Conservation (phyloP, 1,284 basidiomycete species). For the Lignosus rhinocerotis region DNA sequence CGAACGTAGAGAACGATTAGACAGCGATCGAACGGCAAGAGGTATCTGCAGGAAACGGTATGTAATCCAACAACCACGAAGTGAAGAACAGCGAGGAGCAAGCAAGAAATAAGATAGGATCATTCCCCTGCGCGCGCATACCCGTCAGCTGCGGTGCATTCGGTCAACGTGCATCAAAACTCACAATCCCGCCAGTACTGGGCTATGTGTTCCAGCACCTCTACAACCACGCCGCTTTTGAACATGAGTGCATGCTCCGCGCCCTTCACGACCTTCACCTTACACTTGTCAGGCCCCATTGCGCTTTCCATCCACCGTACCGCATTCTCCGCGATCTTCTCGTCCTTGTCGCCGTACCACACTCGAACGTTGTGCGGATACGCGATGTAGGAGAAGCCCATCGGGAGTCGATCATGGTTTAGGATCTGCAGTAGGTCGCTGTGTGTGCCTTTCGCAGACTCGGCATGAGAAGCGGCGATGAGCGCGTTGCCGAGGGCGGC, state of each 20-base stretch:
- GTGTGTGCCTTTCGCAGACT: conserved; percentile 89
- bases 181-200: conserved; percentile 55
- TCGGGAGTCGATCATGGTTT: conserved; percentile 81
- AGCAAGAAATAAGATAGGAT: conserved; percentile 20
- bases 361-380: conserved; percentile 82
- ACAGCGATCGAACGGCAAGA: conserved; percentile 15
- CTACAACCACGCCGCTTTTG: conserved; percentile 82
- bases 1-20: conserved; percentile 15
- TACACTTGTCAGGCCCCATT: conserved; percentile 76
- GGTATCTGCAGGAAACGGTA: conserved; percentile 35
- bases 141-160: neutral
- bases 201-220: conserved; percentile 76
- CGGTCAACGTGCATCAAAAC: neutral
- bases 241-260: conserved; percentile 95
- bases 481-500: conserved; percentile 81
- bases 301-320: conserved; percentile 89
- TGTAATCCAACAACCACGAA: conserved; percentile 36
- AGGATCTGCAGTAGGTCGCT: conserved; percentile 90
- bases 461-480: conserved; percentile 92
- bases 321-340: conserved; percentile 87
- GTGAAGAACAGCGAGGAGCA: conserved; percentile 13
- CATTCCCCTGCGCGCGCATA: conserved; percentile 19
- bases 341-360: conserved; percentile 94
- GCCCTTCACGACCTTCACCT: conserved; percentile 80
- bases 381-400: conserved; percentile 81